Percentiles rank a stretch among this genome's conserved stretches.
Conservation (phyloP, 177 flowering plant species). For the Vitis hybrid region DNA sequence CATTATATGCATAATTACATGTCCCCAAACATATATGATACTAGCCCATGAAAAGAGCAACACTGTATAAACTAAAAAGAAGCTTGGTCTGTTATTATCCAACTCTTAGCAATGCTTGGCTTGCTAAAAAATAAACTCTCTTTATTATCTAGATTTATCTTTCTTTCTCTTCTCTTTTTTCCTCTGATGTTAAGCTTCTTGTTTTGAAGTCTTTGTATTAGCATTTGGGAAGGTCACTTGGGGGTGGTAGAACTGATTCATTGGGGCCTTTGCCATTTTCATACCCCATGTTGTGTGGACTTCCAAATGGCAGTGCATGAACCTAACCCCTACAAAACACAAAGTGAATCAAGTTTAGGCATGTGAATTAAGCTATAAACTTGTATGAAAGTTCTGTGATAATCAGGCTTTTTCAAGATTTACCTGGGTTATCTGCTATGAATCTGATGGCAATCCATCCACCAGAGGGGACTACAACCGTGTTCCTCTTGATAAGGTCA, state of each 20-base stretch:
- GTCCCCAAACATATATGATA: too few species aligned
- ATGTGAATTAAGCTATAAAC: too few species aligned
- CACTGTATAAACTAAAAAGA: too few species aligned
- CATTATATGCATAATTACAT: too few species aligned
- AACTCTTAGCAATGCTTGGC: too few species aligned
- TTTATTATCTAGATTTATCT: too few species aligned
- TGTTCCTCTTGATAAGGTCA: conserved; percentile 75
- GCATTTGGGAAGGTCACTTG: conserved; percentile 52
- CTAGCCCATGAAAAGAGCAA: too few species aligned
- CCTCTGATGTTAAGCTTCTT: not conserved
- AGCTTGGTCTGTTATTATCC: too few species aligned
- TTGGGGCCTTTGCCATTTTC: conserved; percentile 61
- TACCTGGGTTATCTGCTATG: conserved; percentile 37
- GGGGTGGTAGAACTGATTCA: conserved; percentile 55
- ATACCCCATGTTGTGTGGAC: conserved; percentile 71
- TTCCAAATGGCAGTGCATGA: conserved; percentile 71
- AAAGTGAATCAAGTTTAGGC: too few species aligned
- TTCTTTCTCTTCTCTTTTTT: not conserved
- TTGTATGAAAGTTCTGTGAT: too few species aligned
- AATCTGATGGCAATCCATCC: conserved; percentile 74
- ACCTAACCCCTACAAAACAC: conserved; percentile 52
- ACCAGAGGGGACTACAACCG: conserved; percentile 60
- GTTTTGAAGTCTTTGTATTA: conserved; percentile 6
- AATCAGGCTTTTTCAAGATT: too few species aligned
- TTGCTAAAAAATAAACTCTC: too few species aligned